These are phyloP conservation scores for Endoconidiophora polonica DNA, from an alignment of 2,329 filamentous ascomycete genomes.

Conservation along the genomic window DNA sequence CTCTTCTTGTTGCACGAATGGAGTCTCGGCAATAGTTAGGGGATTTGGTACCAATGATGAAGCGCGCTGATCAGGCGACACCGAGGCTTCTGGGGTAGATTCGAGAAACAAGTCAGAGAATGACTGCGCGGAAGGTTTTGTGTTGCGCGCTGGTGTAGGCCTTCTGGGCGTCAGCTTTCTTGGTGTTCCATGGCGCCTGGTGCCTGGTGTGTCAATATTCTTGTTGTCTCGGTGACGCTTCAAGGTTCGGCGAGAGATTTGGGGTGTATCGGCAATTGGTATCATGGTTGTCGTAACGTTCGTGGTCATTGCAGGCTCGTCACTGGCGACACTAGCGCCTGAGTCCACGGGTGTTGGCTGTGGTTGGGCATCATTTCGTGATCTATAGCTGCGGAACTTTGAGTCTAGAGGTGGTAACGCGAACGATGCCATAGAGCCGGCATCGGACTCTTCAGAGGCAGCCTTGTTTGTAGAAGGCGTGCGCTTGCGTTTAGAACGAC, in stretches of 20 bases:
- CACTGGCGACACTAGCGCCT: slow-evolving; percentile 5
- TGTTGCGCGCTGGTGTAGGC: slow-evolving; percentile 6
- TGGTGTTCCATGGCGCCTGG: not conserved
- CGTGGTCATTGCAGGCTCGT: slow-evolving; percentile 2
- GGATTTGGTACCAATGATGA: not conserved
- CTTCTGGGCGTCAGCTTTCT: not conserved
- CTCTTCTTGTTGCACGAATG: not conserved
- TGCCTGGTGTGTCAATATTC: slow-evolving; percentile 1
- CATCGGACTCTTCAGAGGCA: slow-evolving; percentile 2
- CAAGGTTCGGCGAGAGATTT: not conserved
- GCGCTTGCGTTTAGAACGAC: slow-evolving; percentile 1
- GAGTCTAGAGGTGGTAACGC: not conserved
- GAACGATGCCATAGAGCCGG: not conserved
- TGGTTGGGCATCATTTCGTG: not conserved
- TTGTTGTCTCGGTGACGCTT: not conserved
- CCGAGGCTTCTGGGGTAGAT: slow-evolving; percentile 1
- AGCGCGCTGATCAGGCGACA: not conserved
- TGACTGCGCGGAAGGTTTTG: not conserved
- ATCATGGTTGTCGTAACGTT: slow-evolving; percentile 8
- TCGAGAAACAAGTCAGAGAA: slow-evolving; percentile 6
- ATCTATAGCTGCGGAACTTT: not conserved
- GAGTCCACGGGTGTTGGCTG: slow-evolving; percentile 6
- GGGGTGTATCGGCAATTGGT: slow-evolving; percentile 9
- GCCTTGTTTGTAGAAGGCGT: not conserved
- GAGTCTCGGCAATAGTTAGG: slow-evolving; percentile 2